Base-by-base conservation (phyloP, 352 stramenopile genomes). In the Phytophthora podocarpi region DNA sequence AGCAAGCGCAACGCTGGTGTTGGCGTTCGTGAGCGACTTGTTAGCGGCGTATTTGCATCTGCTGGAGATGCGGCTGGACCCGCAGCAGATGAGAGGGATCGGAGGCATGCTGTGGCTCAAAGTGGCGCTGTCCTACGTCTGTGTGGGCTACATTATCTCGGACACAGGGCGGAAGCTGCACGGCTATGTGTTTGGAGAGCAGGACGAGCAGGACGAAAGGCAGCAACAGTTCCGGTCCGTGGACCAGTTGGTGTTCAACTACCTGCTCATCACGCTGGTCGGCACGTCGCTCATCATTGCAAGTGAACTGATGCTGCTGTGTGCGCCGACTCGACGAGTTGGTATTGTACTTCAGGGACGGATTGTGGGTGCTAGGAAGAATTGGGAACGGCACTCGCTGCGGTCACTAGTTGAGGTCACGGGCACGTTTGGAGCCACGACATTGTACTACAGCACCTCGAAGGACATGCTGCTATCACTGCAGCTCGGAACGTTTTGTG, bases 281-380 rank as follows among this genome's bases (percentile, higher is more conserved):
- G 82, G 84, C 3, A 67, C 89, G 7, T 92, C 82, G 31, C 66
- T 92, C 10, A 86, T 93, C 27, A 73, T 95, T 34, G 80, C 81
- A 18, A 93, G 86, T 61, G 80, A 95, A 41, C 54, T 93, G 30
- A 57, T 95, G 47, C 65, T 93, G 20, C 45, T 93, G 13, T 95
- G 87, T 51, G 70, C 73, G 13, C 80, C 84, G 0, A 91, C 86
- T 13, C 67, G 86, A 5, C 64, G 67, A 20, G 72, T 66, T 24
- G 82, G 86, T 3, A 72, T 92, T 59, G 63, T 83, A 27, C 70
- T 95, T 0, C 86, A 95, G 49, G 74, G 77, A 13, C 78, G 86
- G 3, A 89, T 95, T 52, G 80, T 91, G 6, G 70, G 87, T n/a
- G 77, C 77, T 9, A 68, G 80, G 2, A 64, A 67, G 28, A 88